These are phyloP conservation scores for Pichia ethanolica DNA, from an alignment of 805 yeast genomes.

Conservation along the genomic window DNA sequence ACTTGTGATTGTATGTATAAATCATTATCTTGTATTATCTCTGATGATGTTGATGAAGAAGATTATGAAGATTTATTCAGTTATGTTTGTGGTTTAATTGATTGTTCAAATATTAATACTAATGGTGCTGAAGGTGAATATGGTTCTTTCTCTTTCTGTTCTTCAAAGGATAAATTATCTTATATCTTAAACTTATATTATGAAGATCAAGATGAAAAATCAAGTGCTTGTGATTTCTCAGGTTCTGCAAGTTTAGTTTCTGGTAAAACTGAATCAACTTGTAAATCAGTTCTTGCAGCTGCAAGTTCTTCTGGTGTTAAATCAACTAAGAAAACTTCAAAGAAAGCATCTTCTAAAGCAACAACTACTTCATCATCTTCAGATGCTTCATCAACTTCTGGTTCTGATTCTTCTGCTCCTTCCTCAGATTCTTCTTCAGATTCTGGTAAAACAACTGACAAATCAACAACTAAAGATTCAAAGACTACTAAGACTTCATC, in stretches of 20 bases:
- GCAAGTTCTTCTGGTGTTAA: slow-evolving; percentile 73
- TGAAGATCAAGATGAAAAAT: slow-evolving; percentile 33
- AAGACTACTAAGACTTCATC: slow-evolving; percentile 2
- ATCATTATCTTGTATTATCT: slow-evolving; percentile 54
- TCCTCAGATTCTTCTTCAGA: slow-evolving; percentile 10
- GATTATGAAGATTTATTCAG: slow-evolving; percentile 57
- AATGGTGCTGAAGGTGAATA: slow-evolving; percentile 61
- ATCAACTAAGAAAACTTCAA: slow-evolving; percentile 31
- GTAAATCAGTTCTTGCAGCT: slow-evolving; percentile 49
- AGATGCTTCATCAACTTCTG: slow-evolving; percentile 11
- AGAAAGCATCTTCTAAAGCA: slow-evolving; percentile 4
- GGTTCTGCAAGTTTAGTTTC: slow-evolving; percentile 55
- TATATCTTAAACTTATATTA: slow-evolving; percentile 62
- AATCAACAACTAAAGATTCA: slow-evolving; percentile 7
- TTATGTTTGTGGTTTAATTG: slow-evolving; percentile 44
- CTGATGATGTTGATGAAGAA: slow-evolving; percentile 41
- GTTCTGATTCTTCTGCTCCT: no score
- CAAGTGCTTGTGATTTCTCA: slow-evolving; percentile 57
- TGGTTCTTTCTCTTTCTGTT: slow-evolving; percentile 71
- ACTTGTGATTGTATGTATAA: slow-evolving; percentile 57
- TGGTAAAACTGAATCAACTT: slow-evolving; percentile 44
- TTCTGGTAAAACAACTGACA: slow-evolving; percentile 7
- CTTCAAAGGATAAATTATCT: slow-evolving; percentile 55
- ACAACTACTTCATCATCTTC: slow-evolving; percentile 15
- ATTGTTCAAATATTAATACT: slow-evolving; percentile 54